Evolutionary conservation across 805 yeast species (phyloP).

Genomic region (Maudiozyma bulderi): DNA sequence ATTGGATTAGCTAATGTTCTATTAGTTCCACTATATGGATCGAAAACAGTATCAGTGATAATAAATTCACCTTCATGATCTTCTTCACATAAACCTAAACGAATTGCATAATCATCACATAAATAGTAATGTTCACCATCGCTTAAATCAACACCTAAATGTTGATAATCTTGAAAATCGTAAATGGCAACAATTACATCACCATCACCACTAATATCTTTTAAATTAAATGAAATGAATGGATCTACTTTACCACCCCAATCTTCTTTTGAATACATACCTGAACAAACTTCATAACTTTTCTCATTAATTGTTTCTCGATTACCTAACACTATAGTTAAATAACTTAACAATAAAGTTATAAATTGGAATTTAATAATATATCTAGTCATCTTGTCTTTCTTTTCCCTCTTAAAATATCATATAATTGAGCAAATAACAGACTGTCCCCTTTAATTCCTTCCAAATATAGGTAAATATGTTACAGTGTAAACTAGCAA

Average conservation of each 20-base stretch:
- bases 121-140: constrained; percentile 48
- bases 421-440: background rate
- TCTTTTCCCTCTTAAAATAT: background rate
- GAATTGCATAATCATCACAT: constrained; percentile 66
- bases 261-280: constrained; percentile 78
- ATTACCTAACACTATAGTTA: constrained; percentile 23
- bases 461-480: too few relatives aligned
- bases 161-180: constrained; percentile 69
- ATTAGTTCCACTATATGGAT: constrained; percentile 42
- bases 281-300: constrained; percentile 68
- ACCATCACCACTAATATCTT: constrained; percentile 27
- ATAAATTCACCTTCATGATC: constrained; percentile 55
- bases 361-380: background rate
- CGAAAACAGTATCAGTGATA: constrained; percentile 34
- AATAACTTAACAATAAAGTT: constrained; percentile 1
- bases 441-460: too few relatives aligned
- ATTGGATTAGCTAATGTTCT: constrained; percentile 46
- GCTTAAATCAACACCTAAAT: constrained; percentile 46
- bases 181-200: constrained; percentile 64
- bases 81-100: constrained; percentile 42
- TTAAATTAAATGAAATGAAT: constrained; percentile 41
- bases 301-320: constrained; percentile 40
- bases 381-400: background rate
- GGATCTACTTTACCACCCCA: constrained; percentile 78
- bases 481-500: too few relatives aligned